Evolutionary conservation across 176 grass and related monocot species (phyloP), one percentile per base, ranked within the genome.

Genomic region (Bonia amplexicaulis): DNA sequence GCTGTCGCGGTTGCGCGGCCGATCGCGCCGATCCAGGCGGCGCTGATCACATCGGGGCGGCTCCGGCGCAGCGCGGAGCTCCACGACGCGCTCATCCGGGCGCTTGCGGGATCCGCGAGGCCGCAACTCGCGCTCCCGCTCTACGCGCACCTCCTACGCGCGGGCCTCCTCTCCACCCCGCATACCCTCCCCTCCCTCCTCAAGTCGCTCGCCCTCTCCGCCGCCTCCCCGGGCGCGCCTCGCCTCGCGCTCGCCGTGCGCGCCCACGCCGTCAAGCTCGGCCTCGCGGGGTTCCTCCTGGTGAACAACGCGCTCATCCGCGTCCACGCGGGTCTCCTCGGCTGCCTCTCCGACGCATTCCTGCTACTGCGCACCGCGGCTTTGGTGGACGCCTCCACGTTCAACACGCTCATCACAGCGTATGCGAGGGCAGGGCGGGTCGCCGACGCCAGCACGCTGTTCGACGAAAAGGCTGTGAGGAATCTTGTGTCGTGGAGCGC

Each of bases 261-360:
- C 74, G 79, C 87, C 12, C 87, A 92, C 48, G 82, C 86, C 61
- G 14, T 83, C 74, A 89, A 62, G 83, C 79, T 92, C 74, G 90
- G 87, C 31, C 90, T 89, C 60, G 63, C 44, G 55, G 59, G 66
- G 41, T 82, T 82, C 68, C 73, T 85, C 74, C 80, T 89, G 68
- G 83, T 89, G 31, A 92, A 82, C 83, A 89, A 92, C 68, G 74
- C 87, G 58, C 83, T 92, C 68, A 89, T 89, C 83, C 90, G 79
- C 79, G 74, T 89, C 73, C 83, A 92, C 33, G 83, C 79, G 13
- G 66, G 49, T 2, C 60, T 89, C 51, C 71, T 82, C 74, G 73
- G 33, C 59, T 25, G 79, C 10, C 67, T 92, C 4, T 46, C 29
- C 59, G 83, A 89, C 20, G 87, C 74, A 41, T 42, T 73, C 39